phyloP scores from a whole-genome alignment of 495 filamentous ascomycete species.

The Schizothecium vesticola region DNA sequence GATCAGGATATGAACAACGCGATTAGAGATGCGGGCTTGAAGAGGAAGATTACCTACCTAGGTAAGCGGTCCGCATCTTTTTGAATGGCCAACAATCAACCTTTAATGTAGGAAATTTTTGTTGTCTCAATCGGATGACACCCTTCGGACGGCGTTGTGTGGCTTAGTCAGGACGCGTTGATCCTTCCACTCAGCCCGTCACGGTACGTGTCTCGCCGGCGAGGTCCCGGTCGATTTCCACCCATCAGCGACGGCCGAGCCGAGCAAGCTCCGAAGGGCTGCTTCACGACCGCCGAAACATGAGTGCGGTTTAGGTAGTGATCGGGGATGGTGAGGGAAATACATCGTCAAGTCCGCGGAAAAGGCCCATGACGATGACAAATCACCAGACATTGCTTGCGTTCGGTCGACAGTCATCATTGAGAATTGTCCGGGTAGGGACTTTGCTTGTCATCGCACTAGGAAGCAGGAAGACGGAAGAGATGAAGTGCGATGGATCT shows the following conservation, averaged over 20 bases:
- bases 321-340: neutral
- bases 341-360: neutral
- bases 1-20: neutral
- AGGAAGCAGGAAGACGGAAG: neutral
- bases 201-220: neutral
- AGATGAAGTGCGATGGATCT: too few species aligned
- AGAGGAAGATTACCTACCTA: neutral
- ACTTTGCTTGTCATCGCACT: neutral
- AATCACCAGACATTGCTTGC: neutral
- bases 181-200: neutral
- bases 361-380: neutral
- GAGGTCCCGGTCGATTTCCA: neutral
- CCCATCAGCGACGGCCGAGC: neutral
- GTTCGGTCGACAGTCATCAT: neutral
- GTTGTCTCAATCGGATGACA: neutral
- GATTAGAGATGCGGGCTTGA: neutral
- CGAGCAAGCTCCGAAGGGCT: neutral
- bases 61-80: neutral
- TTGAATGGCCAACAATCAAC: neutral
- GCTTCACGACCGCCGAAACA: neutral
- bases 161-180: neutral
- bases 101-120: neutral
- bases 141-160: neutral
- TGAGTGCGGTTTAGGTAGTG: neutral
- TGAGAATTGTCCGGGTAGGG: neutral